Conservation (phyloP, 1,139 yeast species). For the Yamadazyma pseudoaaseri region DNA sequence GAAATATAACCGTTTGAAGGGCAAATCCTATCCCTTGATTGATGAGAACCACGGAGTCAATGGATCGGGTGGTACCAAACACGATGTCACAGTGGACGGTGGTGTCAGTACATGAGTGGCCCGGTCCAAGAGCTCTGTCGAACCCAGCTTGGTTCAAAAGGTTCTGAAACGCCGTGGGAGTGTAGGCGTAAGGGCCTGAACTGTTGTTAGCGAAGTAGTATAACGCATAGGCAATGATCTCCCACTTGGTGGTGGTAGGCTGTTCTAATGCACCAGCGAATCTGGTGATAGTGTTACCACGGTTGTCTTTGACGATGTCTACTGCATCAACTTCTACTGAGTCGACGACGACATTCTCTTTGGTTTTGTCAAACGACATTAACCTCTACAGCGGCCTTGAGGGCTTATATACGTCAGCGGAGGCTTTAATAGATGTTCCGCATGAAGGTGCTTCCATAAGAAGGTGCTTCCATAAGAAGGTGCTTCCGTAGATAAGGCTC, state of each 20-base stretch:
- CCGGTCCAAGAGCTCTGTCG: conserved; percentile 6
- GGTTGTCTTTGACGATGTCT: conserved; percentile 6
- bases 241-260: conserved; percentile 9
- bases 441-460: no score
- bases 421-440: no score
- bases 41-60: conserved; percentile 10
- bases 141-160: conserved; percentile 9
- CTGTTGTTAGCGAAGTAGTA: conserved; percentile 10
- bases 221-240: conserved; percentile 8
- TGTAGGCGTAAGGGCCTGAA: conserved; percentile 8
- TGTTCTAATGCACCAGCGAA: conserved; percentile 6
- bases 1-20: conserved; percentile 8
- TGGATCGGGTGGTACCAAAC: conserved; percentile 6
- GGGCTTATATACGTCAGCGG: no score
- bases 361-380: no score
- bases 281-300: conserved; percentile 15
- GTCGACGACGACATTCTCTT: no score
- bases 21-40: conserved; percentile 10
- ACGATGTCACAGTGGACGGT: conserved; percentile 6
- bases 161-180: conserved; percentile 10
- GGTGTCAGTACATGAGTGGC: conserved; percentile 6
- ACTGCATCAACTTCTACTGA: no score
- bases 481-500: no score
- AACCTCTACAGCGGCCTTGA: no score
- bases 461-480: no score